Percentiles rank a stretch among this genome's conserved stretches.
Evolutionary conservation across 495 filamentous ascomycete genomes (phyloP).

Genomic region (Patellaria atrata): DNA sequence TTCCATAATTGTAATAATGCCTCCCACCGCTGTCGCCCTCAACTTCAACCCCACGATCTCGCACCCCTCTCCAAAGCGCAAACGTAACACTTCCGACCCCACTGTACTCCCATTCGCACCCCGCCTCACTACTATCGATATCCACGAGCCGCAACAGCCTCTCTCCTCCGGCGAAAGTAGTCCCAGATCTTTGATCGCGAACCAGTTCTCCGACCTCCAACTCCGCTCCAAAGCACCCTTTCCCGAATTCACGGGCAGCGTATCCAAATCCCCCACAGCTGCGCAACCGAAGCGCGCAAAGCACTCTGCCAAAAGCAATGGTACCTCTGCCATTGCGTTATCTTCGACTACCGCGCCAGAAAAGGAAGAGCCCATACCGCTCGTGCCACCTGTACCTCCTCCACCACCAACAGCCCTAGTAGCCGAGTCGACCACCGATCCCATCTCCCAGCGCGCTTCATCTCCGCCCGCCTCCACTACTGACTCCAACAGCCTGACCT

Average conservation of each 20-base stretch:
- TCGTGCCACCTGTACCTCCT: too few relatives aligned
- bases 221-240: too few relatives aligned
- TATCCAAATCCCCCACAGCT: too few relatives aligned
- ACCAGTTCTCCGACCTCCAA: conserved; percentile 17
- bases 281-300: too few relatives aligned
- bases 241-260: too few relatives aligned
- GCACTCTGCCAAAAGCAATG: too few relatives aligned
- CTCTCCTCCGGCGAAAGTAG: conserved; percentile 7
- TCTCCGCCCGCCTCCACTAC: conserved; percentile 11
- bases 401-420: too few relatives aligned
- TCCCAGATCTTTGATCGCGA: conserved; percentile 14
- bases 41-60: too few relatives aligned
- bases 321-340: too few relatives aligned
- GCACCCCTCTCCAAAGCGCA: conserved; percentile 19
- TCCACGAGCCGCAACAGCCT: conserved; percentile 8
- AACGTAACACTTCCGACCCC: conserved; percentile 15
- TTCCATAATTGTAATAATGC: too few relatives aligned
- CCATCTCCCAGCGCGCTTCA: conserved; percentile 1
- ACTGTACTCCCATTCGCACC: conserved; percentile 11
- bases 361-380: too few relatives aligned
- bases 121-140: conserved; percentile 5
- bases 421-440: conserved; percentile 1
- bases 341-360: too few relatives aligned
- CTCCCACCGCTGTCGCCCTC: conserved; percentile 4
- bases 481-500: conserved; percentile 48